Conservation (phyloP, 2,329 filamentous ascomycete genomes). For the Neofusicoccum sp. region DNA sequence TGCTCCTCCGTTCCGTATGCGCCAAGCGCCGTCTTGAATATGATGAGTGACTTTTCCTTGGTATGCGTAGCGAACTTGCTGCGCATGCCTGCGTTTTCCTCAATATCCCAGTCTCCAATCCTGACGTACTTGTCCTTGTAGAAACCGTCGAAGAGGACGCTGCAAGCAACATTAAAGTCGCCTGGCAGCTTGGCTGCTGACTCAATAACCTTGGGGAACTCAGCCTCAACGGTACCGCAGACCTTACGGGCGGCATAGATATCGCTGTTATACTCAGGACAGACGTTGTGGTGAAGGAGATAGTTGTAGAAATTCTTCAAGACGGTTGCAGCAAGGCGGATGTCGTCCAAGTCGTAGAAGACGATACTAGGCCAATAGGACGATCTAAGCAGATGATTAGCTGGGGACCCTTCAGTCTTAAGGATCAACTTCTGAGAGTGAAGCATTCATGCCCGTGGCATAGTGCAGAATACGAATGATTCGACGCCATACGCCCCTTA, state of each 20-base stretch:
- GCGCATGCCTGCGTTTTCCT: constrained; percentile 9
- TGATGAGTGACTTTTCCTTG: constrained; percentile 47
- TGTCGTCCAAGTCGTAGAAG: constrained; percentile 48
- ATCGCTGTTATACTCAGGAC: constrained; percentile 71
- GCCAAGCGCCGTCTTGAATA: constrained; percentile 52
- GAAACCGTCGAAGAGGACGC: constrained; percentile 63
- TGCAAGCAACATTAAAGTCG: constrained; percentile 74
- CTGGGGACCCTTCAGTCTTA: background rate
- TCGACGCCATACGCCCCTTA: background rate
- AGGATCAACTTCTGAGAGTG: too few relatives aligned
- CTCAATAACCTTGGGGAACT: constrained; percentile 61
- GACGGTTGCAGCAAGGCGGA: constrained; percentile 64
- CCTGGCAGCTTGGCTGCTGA: constrained; percentile 64
- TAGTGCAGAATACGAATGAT: constrained; percentile 18
- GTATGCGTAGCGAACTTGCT: constrained; percentile 24
- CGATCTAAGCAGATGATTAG: constrained; percentile 48
- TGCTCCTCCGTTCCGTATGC: constrained; percentile 44
- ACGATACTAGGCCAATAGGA: constrained; percentile 55
- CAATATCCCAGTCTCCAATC: constrained; percentile 42
- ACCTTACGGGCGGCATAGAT: constrained; percentile 64
- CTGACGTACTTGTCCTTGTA: constrained; percentile 45
- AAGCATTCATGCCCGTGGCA: too few relatives aligned
- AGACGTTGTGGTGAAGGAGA: constrained; percentile 78
- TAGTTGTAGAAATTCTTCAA: constrained; percentile 89
- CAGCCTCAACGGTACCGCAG: constrained; percentile 64